Conservation (phyloP, 2,329 filamentous ascomycete genomes). For the Exophiala aquamarina region DNA sequence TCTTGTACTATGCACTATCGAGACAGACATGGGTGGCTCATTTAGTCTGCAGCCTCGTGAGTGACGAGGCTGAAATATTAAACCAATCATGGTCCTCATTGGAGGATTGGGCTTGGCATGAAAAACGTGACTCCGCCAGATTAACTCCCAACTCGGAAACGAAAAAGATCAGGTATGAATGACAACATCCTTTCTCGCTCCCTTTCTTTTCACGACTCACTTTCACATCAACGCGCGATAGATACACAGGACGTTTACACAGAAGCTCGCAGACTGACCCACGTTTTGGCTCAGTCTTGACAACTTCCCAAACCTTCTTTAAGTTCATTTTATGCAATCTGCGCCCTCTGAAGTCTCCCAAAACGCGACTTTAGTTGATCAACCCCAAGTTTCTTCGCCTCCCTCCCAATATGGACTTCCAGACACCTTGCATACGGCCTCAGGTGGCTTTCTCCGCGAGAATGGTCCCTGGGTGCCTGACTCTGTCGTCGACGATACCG, state of each 20-base stretch:
- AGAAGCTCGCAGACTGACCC: slow-evolving; percentile 48
- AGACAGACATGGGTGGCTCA: too few relatives aligned
- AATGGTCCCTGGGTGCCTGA: slow-evolving; percentile 37
- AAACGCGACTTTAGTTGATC: slow-evolving; percentile 43
- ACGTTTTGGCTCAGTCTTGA: slow-evolving; percentile 57
- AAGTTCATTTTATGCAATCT: slow-evolving; percentile 65
- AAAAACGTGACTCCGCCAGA: too few relatives aligned
- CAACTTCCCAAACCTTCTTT: slow-evolving; percentile 32
- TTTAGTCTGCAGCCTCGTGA: too few relatives aligned
- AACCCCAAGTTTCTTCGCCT: slow-evolving; percentile 30
- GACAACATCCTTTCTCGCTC: too few relatives aligned
- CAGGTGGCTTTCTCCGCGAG: slow-evolving; percentile 43
- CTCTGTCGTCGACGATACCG: slow-evolving; percentile 27
- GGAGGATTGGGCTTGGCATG: too few relatives aligned
- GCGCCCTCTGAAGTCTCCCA: slow-evolving; percentile 53
- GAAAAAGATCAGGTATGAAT: not conserved
- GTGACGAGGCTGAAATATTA: too few relatives aligned
- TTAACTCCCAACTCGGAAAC: not conserved
- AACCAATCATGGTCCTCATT: too few relatives aligned
- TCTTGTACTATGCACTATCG: too few relatives aligned
- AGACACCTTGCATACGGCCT: slow-evolving; percentile 42
- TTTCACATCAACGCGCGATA: not conserved
- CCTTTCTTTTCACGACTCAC: not conserved
- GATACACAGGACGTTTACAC: not conserved
- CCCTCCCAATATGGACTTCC: slow-evolving; percentile 62